Evolutionary conservation across 2,329 filamentous ascomycete species (phyloP), one percentile per base, ranked within the genome.

Genomic region (Bipolaris zeicola): DNA sequence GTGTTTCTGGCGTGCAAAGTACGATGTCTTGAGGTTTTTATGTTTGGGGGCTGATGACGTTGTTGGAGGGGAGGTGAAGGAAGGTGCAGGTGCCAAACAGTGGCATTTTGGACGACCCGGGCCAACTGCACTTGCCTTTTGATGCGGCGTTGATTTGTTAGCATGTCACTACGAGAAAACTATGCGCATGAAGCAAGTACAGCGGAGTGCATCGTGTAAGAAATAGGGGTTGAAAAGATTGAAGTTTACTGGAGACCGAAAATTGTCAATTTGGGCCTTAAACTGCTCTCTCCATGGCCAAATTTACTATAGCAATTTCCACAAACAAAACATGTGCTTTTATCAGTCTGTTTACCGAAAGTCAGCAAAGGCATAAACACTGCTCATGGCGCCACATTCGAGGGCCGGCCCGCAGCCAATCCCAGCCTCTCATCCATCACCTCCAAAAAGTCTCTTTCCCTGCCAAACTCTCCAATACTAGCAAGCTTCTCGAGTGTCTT

Each of bases 371-470:
- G 20, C 24, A 34, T 18, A 16, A 10, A 14, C 16, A n/a, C 6
- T 22, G 10, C 33, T 66, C 50, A 66, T 5, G 61, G 61, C 38
- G 53, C 59, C 28, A 53, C 13, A 44, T 56, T 58, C 55, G 55
- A 51, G 33, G 57, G 45, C 61, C 49, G 64, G 3, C 55, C 56
- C 16, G 62, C 67, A 39, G 67, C 55, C 50, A 72, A 71, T 38
- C 71, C 68, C 38, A 67, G 57, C 51, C 57, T 52, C 26, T 59
- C 55, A 56, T 73, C 71, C 60, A 73, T 33, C 11, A 37, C 52
- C 22, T 50, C 52, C 55, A 74, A 52, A 42, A 65, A 74, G 48
- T 72, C 68, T 34, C 57, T 60, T 39, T 60, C 55, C 10, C 6
- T 18, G 5, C 62, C 57, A 41, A 50, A 64, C 20, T 36, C 66